Conservation (phyloP, 257 asterid species). For the Solanum sitiens region DNA sequence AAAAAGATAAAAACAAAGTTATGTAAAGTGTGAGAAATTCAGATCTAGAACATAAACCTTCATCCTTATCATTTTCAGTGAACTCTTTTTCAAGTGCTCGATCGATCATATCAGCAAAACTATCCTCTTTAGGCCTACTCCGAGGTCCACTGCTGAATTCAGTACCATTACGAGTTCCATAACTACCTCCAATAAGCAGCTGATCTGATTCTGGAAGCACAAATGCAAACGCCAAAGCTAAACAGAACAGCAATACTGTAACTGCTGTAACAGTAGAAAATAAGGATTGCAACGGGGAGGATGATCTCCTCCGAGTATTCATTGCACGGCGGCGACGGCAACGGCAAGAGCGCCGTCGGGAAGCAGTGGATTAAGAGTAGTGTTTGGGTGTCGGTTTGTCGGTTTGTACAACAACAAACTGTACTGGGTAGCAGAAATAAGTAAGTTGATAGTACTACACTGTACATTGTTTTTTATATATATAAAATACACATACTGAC, state of each 20-base stretch:
- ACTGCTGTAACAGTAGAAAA: slow-evolving; percentile 1
- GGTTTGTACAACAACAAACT: slow-evolving; percentile 8
- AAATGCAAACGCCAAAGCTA: slow-evolving; percentile 11
- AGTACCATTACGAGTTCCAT: neutral
- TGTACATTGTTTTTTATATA: neutral
- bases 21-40: neutral
- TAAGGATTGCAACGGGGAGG: slow-evolving; percentile 10
- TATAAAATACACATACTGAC: neutral
- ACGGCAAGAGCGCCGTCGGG: slow-evolving; percentile 43
- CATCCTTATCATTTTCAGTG: slow-evolving; percentile 72
- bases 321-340: slow-evolving; percentile 47
- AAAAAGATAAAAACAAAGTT: neutral
- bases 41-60: slow-evolving; percentile 62
- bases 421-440: neutral
- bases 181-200: slow-evolving; percentile 11
- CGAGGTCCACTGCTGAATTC: slow-evolving; percentile 29
- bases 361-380: neutral
- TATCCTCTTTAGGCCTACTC: slow-evolving; percentile 54
- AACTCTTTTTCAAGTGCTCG: slow-evolving; percentile 94
- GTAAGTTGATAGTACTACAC: neutral
- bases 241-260: slow-evolving; percentile 3
- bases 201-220: slow-evolving; percentile 26
- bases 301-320: slow-evolving; percentile 35
- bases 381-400: slow-evolving; percentile 18
- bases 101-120: slow-evolving; percentile 92